Evolutionary conservation across 2,329 filamentous ascomycete genomes (phyloP).

Genomic region (Trichoderma pleuroti): DNA sequence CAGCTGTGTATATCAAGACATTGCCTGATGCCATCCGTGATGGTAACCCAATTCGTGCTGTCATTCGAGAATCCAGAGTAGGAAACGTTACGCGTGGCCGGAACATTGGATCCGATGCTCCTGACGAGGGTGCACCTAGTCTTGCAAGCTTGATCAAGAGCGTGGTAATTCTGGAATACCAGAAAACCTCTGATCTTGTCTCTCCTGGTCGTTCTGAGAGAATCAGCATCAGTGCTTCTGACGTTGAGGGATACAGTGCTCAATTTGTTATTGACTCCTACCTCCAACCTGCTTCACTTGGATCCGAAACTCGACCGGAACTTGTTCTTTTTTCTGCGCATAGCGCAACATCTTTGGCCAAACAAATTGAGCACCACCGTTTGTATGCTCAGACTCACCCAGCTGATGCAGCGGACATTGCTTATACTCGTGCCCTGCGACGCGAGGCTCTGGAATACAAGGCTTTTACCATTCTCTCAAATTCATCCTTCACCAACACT

Average conservation of each 20-base stretch:
- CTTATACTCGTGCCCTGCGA: slow-evolving; percentile 6
- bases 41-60: slow-evolving; percentile 35
- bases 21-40: slow-evolving; percentile 39
- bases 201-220: slow-evolving; percentile 30
- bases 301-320: neutral
- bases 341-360: neutral
- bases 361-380: slow-evolving; percentile 8
- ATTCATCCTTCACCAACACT: neutral
- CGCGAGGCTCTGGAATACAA: neutral
- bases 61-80: slow-evolving; percentile 30
- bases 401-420: slow-evolving; percentile 11
- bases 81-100: slow-evolving; percentile 32
- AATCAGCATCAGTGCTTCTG: slow-evolving; percentile 34
- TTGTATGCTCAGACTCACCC: slow-evolving; percentile 31
- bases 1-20: slow-evolving; percentile 39
- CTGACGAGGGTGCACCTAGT: slow-evolving; percentile 27
- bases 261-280: slow-evolving; percentile 28
- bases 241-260: slow-evolving; percentile 37
- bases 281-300: neutral
- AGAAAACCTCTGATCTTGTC: slow-evolving; percentile 27
- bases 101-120: neutral
- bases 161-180: slow-evolving; percentile 30
- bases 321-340: slow-evolving; percentile 18
- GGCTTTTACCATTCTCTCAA: slow-evolving; percentile 20
- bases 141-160: slow-evolving; percentile 31